These are phyloP conservation scores for Westerdykella aurantiaca DNA, from an alignment of 2,329 filamentous ascomycete genomes.

Conservation along the genomic window DNA sequence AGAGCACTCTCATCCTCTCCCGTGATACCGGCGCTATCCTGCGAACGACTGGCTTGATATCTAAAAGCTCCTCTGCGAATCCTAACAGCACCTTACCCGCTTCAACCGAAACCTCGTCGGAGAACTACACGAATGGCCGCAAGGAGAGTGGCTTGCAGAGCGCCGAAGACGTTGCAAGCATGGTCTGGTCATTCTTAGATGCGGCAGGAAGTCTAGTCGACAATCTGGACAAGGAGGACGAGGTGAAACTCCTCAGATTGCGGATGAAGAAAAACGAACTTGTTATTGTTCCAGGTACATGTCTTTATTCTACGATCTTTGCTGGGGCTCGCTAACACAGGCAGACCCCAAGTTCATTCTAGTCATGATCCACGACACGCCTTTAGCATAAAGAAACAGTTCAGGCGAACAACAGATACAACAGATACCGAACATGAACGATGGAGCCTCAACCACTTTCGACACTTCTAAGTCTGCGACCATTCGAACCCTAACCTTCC, in stretches of 20 bases:
- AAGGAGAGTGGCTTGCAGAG: conserved; percentile 49
- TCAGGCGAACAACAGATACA: neutral
- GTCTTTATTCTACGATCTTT: neutral
- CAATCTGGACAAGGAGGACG: conserved; percentile 70
- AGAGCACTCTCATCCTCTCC: conserved; percentile 70
- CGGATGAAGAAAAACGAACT: conserved; percentile 82
- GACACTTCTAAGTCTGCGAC: no score
- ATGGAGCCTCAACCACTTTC: no score
- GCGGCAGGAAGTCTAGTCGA: conserved; percentile 64
- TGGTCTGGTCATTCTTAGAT: conserved; percentile 72
- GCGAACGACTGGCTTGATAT: conserved; percentile 65
- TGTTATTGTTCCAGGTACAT: conserved; percentile 65
- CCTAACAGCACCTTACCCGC: conserved; percentile 36
- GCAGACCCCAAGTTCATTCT: conserved; percentile 68
- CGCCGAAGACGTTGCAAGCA: conserved; percentile 65
- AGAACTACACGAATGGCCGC: conserved; percentile 28
- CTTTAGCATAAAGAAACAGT: conserved; percentile 50
- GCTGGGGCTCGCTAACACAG: conserved; percentile 9
- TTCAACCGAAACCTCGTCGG: conserved; percentile 25
- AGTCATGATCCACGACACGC: conserved; percentile 76
- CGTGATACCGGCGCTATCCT: conserved; percentile 66
- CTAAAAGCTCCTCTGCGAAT: conserved; percentile 50
- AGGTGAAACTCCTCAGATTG: conserved; percentile 67
- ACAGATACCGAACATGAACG: neutral
- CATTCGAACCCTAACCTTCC: no score